Evolutionary conservation across 768 basidiomycete species (phyloP), one percentile per base, ranked within the genome.

Genomic region (Nidula microcarpa): DNA sequence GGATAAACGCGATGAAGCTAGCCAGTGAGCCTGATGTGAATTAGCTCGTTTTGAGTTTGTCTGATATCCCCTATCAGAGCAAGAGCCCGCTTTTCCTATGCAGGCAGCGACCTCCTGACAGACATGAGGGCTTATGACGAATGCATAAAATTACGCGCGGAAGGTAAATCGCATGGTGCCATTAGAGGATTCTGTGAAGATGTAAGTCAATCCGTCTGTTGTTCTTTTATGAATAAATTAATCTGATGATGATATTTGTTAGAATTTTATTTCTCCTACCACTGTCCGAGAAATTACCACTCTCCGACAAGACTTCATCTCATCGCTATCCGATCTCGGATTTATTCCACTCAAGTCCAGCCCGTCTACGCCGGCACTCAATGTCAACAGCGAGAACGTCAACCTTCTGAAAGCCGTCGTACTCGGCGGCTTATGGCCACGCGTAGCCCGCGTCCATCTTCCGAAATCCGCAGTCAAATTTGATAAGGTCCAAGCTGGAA

Each of bases 391-490:
- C 53, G 61, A 70, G 1, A 84, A 91, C 59, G 74, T 77, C 36
- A 91, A 88, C 62, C 78, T 98, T 23, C 68, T 97, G 61, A 96
- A 96, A 67, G 82, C 85, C 5, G 80, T 94, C 55, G 77, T 97
- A 34, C 80, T 93, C 10, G 93, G 91, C 6, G 94, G 92, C 1
- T 77, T 96, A 17, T 94, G 91, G 82, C 93, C 92, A 2, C 83
- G 87, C 32, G 80, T 94, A 47, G 91, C 86, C 0, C 81, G 84
- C 49, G 84, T 95, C 18, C 78, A 82, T 55, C 76, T 94, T 17
- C 94, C 91, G 1, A 72, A 75, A 52, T 82, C 82, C 13, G 84
- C 81, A 7, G 82, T 88, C 63, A 89, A 89, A 65, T 98, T 91
- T 63, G 91, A 95, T 71, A 84, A 87, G 61, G 80, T 94, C 1